phyloP scores from a whole-genome alignment of 208 protist species.

The Wallacemonas rigidus region DNA sequence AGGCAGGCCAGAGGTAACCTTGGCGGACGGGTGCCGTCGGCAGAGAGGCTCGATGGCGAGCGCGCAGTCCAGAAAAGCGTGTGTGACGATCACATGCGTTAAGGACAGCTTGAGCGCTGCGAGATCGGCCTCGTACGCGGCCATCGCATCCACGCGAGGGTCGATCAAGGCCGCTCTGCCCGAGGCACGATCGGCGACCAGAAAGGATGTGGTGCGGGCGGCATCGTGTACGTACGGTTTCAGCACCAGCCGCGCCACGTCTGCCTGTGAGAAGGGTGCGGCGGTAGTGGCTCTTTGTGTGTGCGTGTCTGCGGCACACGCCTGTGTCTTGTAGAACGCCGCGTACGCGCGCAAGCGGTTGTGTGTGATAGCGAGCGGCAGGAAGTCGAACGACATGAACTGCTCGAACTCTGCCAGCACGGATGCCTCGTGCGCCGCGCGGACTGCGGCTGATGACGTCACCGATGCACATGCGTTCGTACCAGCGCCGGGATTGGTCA shows the following conservation, averaged over 20 bases:
- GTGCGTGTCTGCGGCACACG: neutral
- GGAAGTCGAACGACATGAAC: conserved; percentile 72
- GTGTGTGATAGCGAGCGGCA: conserved; percentile 63
- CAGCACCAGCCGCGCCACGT: conserved; percentile 32
- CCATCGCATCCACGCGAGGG: conserved; percentile 37
- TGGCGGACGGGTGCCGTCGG: conserved; percentile 20
- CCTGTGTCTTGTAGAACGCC: neutral
- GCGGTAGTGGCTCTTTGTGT: neutral
- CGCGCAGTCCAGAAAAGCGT: conserved; percentile 70
- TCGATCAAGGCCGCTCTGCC: conserved; percentile 52
- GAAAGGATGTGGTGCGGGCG: conserved; percentile 65
- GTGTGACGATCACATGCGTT: conserved; percentile 54
- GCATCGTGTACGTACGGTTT: conserved; percentile 82
- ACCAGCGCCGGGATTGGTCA: too few species aligned
- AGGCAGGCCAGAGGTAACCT: conserved; percentile 34
- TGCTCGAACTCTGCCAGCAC: conserved; percentile 30
- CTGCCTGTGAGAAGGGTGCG: conserved; percentile 9
- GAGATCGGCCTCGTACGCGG: conserved; percentile 47
- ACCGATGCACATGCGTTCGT: too few species aligned
- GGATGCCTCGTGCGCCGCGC: conserved; percentile 9
- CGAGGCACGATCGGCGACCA: conserved; percentile 42
- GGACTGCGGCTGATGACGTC: too few species aligned
- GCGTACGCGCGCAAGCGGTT: conserved; percentile 30
- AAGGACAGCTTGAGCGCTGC: conserved; percentile 33
- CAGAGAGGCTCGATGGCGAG: conserved; percentile 43